Base-by-base conservation (phyloP, 192 early-diverging fungal species). In the Coemansia furcata region DNA sequence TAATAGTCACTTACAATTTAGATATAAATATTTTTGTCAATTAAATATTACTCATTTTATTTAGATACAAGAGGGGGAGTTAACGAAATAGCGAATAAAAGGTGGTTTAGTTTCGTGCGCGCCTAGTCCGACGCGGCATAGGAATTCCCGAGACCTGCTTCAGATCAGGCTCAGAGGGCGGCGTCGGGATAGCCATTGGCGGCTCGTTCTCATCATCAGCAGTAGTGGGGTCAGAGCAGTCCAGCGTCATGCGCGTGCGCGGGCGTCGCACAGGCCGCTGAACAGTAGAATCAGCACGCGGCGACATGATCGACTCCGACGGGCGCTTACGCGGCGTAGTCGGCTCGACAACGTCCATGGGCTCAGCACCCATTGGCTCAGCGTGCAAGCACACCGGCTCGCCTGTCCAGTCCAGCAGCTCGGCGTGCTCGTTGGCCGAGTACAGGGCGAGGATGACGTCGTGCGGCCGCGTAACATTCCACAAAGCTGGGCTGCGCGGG, bases 331-430 rank as follows among this genome's bases (percentile, higher is more conserved):
- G 70, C 55, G 38, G 38, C 0, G 60, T 23, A 2, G 17, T 52
- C 32, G 57, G 66, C n/a, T 30, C 30, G 38, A n/a, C 30, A 29
- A 35, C 33, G 17, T 23, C 29, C n/a, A 52, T 29, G 3, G 58
- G 23, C 26, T 59, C 46, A 40, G 37, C 47, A 50, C 49, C 68
- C 14, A 40, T 61, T 4, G 40, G 11, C 19, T 64, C 30, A 12
- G 23, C 37, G 8, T 69, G 60, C 44, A 10, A 37, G 3, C 10
- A 44, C 3, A 39, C 65, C 0, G 67, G 76, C 54, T 21, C 36
- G 17, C 77, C 71, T 0, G 77, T 78, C 78, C 78, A 80, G 6
- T 44, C 68, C 3, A 79, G 68, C 19, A 32, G 10, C 1, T 58
- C 65, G 6, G 55, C 29, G 17, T 39, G 36, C 15, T 17, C 47